phyloP scores from a whole-genome alignment of 1,284 basidiomycete species.

The Cutaneotrichosporon arboriforme region DNA sequence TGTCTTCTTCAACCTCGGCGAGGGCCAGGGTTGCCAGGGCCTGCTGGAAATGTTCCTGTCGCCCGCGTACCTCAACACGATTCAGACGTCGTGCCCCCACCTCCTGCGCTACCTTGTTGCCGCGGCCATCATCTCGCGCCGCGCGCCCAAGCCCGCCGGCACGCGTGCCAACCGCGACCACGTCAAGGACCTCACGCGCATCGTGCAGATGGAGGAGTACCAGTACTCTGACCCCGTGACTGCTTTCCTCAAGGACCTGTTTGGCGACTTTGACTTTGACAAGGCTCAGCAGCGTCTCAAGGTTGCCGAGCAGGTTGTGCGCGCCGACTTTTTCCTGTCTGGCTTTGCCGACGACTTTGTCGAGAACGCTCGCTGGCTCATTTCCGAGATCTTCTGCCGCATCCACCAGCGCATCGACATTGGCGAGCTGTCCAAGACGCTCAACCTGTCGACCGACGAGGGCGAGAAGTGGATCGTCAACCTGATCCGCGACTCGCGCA shows the following conservation, averaged over 20 bases:
- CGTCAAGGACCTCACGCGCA: slow-evolving; percentile 79
- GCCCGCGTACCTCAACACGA: slow-evolving; percentile 94
- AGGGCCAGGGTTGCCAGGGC: slow-evolving; percentile 70
- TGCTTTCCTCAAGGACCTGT: slow-evolving; percentile 85
- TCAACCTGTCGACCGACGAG: slow-evolving; percentile 86
- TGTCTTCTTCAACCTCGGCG: slow-evolving; percentile 94
- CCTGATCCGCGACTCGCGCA: slow-evolving; percentile 90
- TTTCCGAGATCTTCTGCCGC: slow-evolving; percentile 95
- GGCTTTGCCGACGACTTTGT: slow-evolving; percentile 89
- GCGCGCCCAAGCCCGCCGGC: slow-evolving; percentile 50
- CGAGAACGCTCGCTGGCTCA: slow-evolving; percentile 90
- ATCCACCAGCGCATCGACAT: slow-evolving; percentile 97
- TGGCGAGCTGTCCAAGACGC: slow-evolving; percentile 81
- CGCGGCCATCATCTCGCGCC: slow-evolving; percentile 85
- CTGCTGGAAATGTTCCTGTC: slow-evolving; percentile 94
- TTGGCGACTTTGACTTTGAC: slow-evolving; percentile 86
- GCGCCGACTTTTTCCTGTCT: slow-evolving; percentile 88
- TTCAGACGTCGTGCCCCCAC: slow-evolving; percentile 92
- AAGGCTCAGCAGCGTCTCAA: slow-evolving; percentile 77
- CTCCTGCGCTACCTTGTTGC: slow-evolving; percentile 90
- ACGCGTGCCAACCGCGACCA: slow-evolving; percentile 62
- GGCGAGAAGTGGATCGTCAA: slow-evolving; percentile 99
- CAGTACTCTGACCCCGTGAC: slow-evolving; percentile 93
- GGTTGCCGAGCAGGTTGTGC: slow-evolving; percentile 75
- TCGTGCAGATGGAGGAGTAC: slow-evolving; percentile 88